A percentile compares a stretch with the other conserved stretches of the same genome.
These are phyloP conservation scores for Nemania bipapillata DNA, from an alignment of 2,329 filamentous ascomycete species.

Conservation along the genomic window DNA sequence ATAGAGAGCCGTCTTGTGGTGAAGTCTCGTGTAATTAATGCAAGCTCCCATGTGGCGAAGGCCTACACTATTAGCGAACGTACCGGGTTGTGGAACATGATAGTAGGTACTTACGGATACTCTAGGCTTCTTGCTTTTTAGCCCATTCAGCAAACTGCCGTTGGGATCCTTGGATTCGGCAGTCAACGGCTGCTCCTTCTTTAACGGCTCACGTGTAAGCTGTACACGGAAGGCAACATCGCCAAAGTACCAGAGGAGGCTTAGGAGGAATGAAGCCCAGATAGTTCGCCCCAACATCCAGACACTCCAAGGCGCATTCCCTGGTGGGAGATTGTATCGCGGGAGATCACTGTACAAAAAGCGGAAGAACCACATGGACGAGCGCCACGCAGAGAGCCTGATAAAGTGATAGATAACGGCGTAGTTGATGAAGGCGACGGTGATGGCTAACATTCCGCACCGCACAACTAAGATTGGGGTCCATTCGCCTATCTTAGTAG, in stretches of 20 bases:
- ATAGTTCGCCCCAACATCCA: constrained; percentile 67
- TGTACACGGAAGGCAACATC: constrained; percentile 84
- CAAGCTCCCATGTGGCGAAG: constrained; percentile 92
- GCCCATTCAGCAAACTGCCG: constrained; percentile 83
- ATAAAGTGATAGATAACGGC: constrained; percentile 72
- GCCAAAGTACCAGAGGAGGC: constrained; percentile 78
- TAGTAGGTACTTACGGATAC: constrained; percentile 66
- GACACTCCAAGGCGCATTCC: constrained; percentile 65
- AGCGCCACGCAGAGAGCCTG: constrained; percentile 72
- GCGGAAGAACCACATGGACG: constrained; percentile 75
- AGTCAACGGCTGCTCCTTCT: constrained; percentile 85
- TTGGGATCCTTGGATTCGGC: constrained; percentile 90
- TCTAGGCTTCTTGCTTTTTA: constrained; percentile 83
- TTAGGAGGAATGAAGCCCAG: constrained; percentile 72
- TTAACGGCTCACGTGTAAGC: constrained; percentile 81
- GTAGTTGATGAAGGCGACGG: constrained; percentile 57
- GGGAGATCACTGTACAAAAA: constrained; percentile 77
- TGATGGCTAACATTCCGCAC: constrained; percentile 50
- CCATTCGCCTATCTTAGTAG: constrained; percentile 57
- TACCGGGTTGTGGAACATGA: background rate
- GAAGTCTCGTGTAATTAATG: constrained; percentile 79
- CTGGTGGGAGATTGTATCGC: constrained; percentile 72
- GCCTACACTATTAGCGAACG: constrained; percentile 58
- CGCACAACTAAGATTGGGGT: constrained; percentile 49
- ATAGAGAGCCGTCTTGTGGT: constrained; percentile 81